A percentile compares a stretch with the other conserved stretches of the same genome.
Evolutionary conservation across 768 basidiomycete species (phyloP).

Genomic region (Tylopilus vinaceipallidus): DNA sequence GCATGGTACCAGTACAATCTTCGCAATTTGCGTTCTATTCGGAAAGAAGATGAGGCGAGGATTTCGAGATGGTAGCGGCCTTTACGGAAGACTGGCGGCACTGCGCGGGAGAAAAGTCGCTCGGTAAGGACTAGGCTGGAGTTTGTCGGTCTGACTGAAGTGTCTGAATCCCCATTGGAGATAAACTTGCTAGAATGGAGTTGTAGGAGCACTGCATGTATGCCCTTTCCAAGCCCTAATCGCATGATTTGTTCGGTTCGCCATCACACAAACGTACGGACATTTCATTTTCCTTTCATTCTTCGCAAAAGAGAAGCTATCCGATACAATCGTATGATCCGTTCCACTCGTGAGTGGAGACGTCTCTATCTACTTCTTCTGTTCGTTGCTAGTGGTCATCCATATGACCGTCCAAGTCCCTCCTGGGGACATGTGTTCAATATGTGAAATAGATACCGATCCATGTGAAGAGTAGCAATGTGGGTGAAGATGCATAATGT

Average conservation of each 20-base stretch:
- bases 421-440: slow-evolving; percentile 22
- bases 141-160: not conserved
- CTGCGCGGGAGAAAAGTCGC: slow-evolving; percentile 4
- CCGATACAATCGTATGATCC: slow-evolving; percentile 26
- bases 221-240: not conserved
- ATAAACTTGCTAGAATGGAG: too few relatives aligned
- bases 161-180: slow-evolving; percentile 14
- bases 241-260: not conserved
- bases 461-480: slow-evolving; percentile 25
- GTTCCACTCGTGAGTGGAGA: slow-evolving; percentile 14
- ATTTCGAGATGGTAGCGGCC: not conserved
- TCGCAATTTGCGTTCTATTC: slow-evolving; percentile 1
- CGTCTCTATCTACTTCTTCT: slow-evolving; percentile 15
- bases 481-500: slow-evolving; percentile 29
- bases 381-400: slow-evolving; percentile 10
- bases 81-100: slow-evolving; percentile 17
- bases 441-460: slow-evolving; percentile 33
- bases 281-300: slow-evolving; percentile 47
- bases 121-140: slow-evolving; percentile 15
- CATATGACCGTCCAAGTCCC: slow-evolving; percentile 19
- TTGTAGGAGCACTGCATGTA: not conserved
- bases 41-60: not conserved
- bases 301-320: slow-evolving; percentile 28
- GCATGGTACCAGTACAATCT: not conserved
- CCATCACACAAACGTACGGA: slow-evolving; percentile 12